Base-by-base conservation (phyloP, 805 yeast species). In the Yarrowia porcina region DNA sequence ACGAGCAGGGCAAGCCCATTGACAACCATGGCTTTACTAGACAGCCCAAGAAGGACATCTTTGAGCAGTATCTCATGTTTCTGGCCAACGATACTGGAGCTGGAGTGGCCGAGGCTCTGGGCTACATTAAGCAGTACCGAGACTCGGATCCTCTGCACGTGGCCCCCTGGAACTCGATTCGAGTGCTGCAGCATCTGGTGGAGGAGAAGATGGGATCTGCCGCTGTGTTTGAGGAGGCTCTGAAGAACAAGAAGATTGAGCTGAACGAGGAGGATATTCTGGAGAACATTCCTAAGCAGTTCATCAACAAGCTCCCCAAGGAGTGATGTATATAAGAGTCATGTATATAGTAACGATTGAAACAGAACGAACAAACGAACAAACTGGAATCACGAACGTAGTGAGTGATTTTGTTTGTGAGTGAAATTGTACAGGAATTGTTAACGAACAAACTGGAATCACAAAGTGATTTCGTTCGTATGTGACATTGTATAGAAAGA, bases 51-150 rank as follows among this genome's bases (percentile, higher is more conserved):
- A 27, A 23, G 6, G 76, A 74, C 64, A 67, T 74, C 27, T 75
- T 82, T 64, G 84, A 82, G 69, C 80, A 83, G 8, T 80, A 79
- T 66, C 71, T 80, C 21, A 59, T 82, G 49, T 82, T 81, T 71
- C 76, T 78, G 10, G 76, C 82, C 23, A 83, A 79, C 66, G 74
- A 79, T 64, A 72, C 74, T 11, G 73, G 75, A 21, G 73, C 74
- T 52, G 78, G 79, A 33, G 70, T 80, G 11, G 68, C 68, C 12
- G 79, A 76, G 49, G 80, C 81, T 21, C 68, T 79, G 33, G 70
- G 70, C 17, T 73, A 77, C 8, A 75, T 87, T 15, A 61, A 68
- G 63, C 80, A 79, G 63, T 75, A 85, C 68, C 79, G 90, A 71
- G 77, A 74, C 41, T 32, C 65, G 13, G 70, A 69, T 49, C 64